Base-by-base conservation (phyloP, 495 filamentous ascomycete species). In the Aspergillus wentii region DNA sequence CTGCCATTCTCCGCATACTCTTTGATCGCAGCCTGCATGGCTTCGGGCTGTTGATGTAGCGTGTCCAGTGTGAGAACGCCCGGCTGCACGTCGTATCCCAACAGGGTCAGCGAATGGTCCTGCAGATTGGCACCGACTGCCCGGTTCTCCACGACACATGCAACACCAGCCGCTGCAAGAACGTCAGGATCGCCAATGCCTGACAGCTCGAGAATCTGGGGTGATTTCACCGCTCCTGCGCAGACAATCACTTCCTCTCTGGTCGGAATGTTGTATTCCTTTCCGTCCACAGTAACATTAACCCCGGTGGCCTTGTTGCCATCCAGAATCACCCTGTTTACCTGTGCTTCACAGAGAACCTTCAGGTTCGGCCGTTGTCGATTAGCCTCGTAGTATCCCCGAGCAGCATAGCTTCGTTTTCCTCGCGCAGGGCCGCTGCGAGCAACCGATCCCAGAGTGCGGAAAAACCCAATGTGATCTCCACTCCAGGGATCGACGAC, bases 131-230 rank as follows among this genome's bases (percentile, higher is more conserved):
- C 53, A 1, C 74, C 74, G 10, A 76, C 66, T 3, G 43, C 61
- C 0, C 40, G 39, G 35, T 63, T 65, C 4, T 55, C 54, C n/a
- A 72, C 52, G 21, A 47, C 46, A 16, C 55, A 48, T 22, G 61
- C 38, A 23, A 72, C 66, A 5, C 64, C 67, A 5, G 51, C 48
- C 0, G 40, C 39, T 13, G 48, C 26, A 5, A 66, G 54, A 5
- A 64, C 29, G 7, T 34, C 32, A 0, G 46, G 39, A 13, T 59
- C 44, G 0, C 78, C 78, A 17, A 82, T 61, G 2, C 79, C 79
- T 5, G 75, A 80, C 1, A 80, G 51, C 48, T 80, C 72, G 0
- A 82, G 64, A 3, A 82, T 35, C 48, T 80, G 70, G 0, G 75
- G 73, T 0, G 72, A 67, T 29, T 75, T 61, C 23, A 78, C 42